Base-by-base conservation (phyloP, 1,284 basidiomycete genomes). In the Sporisorium scitamineum region DNA sequence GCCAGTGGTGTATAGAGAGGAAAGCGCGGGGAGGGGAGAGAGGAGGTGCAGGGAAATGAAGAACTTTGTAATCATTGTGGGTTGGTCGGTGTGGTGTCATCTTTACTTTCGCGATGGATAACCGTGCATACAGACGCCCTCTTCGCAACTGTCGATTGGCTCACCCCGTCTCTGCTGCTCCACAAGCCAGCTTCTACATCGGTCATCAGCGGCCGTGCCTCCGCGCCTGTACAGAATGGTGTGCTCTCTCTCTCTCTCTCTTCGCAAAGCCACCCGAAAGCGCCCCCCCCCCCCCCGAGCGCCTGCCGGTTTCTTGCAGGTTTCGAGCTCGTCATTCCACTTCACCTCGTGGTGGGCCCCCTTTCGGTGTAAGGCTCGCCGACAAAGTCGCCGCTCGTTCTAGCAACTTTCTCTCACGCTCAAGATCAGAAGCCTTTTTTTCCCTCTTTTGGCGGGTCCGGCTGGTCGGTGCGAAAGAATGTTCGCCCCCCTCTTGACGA, bases 361-460 rank as follows among this genome's bases (percentile, higher is more conserved):
- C 14, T 42, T 42, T 27, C 22, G 16, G 24, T 3, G 27, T 6
- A 22, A 22, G 20, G 34, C 22, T 42, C 39, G 7, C 10, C 10
- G 22, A 37, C 13, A 34, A n/a, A 37, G 39, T 27, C 39, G 53
- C 53, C 53, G 53, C 53, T 54, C 53, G 53, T 54, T 54, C 39
- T 24, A 54, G 53, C 31, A 5, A 18, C 8, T 31, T n/a, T 44
- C n/a, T 20, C n/a, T n/a, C n/a, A n/a, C n/a, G n/a, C n/a, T n/a
- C n/a, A n/a, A n/a, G n/a, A n/a, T n/a, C n/a, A n/a, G n/a, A n/a
- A n/a, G n/a, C n/a, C n/a, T n/a, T n/a, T n/a, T n/a, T n/a, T n/a
- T 5, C 26, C 18, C 6, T 31, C 2, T 11, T 27, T 22, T 31
- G 5, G 50, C 13, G 6, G 16, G 31, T 3, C n/a, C 20, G 34